Percentiles rank a stretch among this genome's conserved stretches.
These are phyloP conservation scores for Tieghemiomyces parasiticus DNA, from an alignment of 192 early-diverging fungal genomes.

Conservation along the genomic window DNA sequence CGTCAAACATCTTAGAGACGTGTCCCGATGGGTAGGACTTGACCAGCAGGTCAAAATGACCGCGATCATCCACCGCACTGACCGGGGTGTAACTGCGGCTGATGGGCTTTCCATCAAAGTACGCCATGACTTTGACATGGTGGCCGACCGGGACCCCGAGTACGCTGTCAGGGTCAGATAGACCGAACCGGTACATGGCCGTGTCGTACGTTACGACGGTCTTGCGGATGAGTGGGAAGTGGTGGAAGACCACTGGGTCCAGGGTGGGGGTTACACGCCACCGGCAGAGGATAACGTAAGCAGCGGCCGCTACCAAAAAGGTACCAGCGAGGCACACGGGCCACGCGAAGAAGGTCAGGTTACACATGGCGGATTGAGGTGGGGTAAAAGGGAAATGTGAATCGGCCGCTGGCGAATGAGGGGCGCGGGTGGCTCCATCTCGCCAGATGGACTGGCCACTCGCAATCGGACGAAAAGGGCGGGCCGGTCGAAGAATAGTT, in stretches of 20 bases:
- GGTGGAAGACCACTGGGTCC: constrained; percentile 53
- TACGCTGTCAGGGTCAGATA: constrained; percentile 43
- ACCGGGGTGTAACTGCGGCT: constrained; percentile 87
- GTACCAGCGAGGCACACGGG: too few species aligned
- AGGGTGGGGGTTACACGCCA: too few species aligned
- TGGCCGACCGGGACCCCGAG: constrained; percentile 90
- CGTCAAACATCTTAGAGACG: constrained; percentile 56
- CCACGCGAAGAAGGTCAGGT: too few species aligned
- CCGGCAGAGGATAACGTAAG: too few species aligned
- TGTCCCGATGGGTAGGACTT: constrained; percentile 80
- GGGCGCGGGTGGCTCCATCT: too few species aligned
- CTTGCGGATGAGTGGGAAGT: constrained; percentile 67
- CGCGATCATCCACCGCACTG: constrained; percentile 63
- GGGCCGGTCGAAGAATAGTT: too few species aligned
- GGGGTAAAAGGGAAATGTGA: too few species aligned
- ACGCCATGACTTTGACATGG: constrained; percentile 78
- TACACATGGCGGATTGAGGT: too few species aligned
- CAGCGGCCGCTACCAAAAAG: too few species aligned
- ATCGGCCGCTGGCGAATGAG: too few species aligned
- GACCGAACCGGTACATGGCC: constrained; percentile 77
- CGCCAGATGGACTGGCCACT: too few species aligned
- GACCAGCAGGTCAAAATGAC: constrained; percentile 83
- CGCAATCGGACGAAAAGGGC: too few species aligned
- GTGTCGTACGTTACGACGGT: constrained; percentile 67
- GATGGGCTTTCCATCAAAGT: constrained; percentile 69